Base-by-base conservation (phyloP, 2,329 filamentous ascomycete species). In the Cryoendolithus antarcticus region DNA sequence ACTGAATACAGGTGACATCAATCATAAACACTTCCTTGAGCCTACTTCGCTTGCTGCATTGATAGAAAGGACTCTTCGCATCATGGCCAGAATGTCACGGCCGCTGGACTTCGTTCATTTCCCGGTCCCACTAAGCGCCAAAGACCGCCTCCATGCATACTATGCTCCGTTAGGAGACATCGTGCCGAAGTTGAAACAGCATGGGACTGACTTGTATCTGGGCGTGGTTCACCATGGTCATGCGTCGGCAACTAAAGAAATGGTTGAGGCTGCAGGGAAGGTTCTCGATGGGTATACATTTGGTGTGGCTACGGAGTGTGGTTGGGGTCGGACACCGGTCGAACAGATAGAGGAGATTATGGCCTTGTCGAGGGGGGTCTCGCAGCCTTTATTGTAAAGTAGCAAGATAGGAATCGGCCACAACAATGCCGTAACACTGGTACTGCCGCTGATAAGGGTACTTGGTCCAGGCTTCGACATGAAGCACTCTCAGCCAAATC, bases 11-110 rank as follows among this genome's bases (percentile, higher is more conserved):
- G 52, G 52, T 9, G 66, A 70, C 43, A 51, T 63, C 4, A 49
- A 54, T 1, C 65, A 69, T 47, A 49, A 52, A 36, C 66, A 68
- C 47, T 68, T 64, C 44, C 42, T 61, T n/a, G 60, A 70, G 38
- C 65, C 67, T 0, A 51, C 52, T 6, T 60, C 64, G 34, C 48
- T 56, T 31, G 46, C 43, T 12, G 44, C 47, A 8, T 42, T 54
- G 5, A 48, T 66, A 4, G 57, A 65, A 9, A 43, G 67, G 13
- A 48, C 66, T 4, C 57, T 64, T 9, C 44, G 67, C 13, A 59
- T 56, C 4, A 62, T 61, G 31, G 49, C 43, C 1, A 45, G 65
- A 11, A 44, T 54, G 9, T 39, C 50, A 4, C 36, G 41, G 2
- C 41, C 43, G 6, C 55, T 69, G 15, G 46, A 58, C 34, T 70